phyloP scores from a whole-genome alignment of 805 yeast genomes.

The Schwanniomyces polymorphus region DNA sequence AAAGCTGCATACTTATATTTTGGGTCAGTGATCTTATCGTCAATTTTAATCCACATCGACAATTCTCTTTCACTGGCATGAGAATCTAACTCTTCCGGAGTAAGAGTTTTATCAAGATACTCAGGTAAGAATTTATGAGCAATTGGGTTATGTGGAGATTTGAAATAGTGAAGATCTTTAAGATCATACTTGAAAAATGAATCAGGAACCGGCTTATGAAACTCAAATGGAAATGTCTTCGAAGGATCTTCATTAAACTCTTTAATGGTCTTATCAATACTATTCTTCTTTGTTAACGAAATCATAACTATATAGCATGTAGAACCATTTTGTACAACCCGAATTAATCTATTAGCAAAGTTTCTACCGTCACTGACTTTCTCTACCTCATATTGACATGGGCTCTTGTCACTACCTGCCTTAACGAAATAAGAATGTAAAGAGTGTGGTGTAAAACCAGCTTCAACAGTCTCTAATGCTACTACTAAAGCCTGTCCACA shows the following conservation, averaged over 20 bases:
- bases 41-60: conserved; percentile 31
- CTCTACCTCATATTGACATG: conserved; percentile 34
- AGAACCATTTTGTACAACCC: conserved; percentile 29
- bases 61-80: conserved; percentile 30
- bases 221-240: conserved; percentile 29
- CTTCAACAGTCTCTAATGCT: conserved; percentile 29
- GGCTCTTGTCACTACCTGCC: conserved; percentile 31
- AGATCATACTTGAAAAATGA: conserved; percentile 21
- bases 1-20: conserved; percentile 29
- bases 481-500: conserved; percentile 35
- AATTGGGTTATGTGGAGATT: conserved; percentile 13
- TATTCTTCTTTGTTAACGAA: conserved; percentile 34
- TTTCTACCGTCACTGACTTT: conserved; percentile 32
- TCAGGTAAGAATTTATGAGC: conserved; percentile 23
- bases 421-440: conserved; percentile 40
- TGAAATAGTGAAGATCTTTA: conserved; percentile 9
- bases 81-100: conserved; percentile 19
- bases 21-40: conserved; percentile 11
- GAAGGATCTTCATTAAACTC: conserved; percentile 16
- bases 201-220: conserved; percentile 22
- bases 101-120: conserved; percentile 19
- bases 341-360: conserved; percentile 33
- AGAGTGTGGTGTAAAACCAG: conserved; percentile 40
- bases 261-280: conserved; percentile 12
- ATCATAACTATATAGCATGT: conserved; percentile 33